phyloP scores from a whole-genome alignment of 139 green algal genomes.

The Closterium sp. region DNA sequence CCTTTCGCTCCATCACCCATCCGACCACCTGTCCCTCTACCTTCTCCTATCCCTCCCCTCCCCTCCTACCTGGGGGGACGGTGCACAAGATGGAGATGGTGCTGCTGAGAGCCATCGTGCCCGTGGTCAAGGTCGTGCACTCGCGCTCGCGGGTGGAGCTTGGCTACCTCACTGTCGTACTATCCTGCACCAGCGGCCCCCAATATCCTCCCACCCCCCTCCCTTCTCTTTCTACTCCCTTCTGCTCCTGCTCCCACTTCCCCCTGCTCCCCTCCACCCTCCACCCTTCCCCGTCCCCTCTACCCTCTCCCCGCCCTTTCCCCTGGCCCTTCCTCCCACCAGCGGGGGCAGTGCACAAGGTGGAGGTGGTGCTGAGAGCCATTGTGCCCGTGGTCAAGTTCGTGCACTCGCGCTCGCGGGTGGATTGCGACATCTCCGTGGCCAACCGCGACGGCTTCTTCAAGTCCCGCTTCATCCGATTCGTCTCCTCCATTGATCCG shows the following conservation, averaged over 20 bases:
- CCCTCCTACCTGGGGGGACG: background rate
- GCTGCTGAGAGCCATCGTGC: no score
- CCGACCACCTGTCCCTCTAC: no score
- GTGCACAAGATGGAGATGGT: no score
- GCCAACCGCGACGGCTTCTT: constrained; percentile 2
- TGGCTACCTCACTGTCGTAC: no score
- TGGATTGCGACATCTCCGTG: background rate
- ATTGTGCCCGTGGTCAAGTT: background rate
- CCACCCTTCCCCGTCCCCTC: no score
- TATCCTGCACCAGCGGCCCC: no score
- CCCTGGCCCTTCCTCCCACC: background rate
- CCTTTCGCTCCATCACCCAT: background rate
- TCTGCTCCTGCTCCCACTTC: background rate
- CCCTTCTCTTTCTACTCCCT: no score
- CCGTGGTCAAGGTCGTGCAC: no score
- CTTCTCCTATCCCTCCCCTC: background rate
- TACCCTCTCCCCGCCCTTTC: background rate
- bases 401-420: background rate
- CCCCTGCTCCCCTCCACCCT: background rate
- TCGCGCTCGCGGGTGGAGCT: no score
- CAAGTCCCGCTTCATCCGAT: background rate
- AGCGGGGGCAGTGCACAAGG: background rate
- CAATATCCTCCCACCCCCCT: no score
- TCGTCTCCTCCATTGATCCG: background rate
- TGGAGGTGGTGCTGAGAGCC: background rate